Conservation (phyloP, 768 basidiomycete genomes). For the Pleurotus citrinopileatus region DNA sequence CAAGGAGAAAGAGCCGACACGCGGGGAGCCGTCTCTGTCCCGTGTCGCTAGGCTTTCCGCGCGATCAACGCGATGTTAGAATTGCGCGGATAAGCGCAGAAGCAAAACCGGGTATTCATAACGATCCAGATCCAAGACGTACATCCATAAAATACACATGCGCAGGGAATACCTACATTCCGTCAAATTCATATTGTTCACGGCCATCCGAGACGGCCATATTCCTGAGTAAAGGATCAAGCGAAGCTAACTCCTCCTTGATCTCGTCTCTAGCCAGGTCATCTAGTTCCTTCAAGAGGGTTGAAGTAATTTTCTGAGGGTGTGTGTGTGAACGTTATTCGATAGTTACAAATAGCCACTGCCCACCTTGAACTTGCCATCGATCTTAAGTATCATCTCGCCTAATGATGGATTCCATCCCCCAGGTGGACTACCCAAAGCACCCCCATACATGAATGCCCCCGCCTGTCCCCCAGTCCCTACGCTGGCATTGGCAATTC, state of each 20-base stretch:
- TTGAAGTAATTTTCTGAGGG: slow-evolving; percentile 79
- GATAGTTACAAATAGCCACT: neutral
- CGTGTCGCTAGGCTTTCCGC: no score
- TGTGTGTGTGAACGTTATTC: neutral
- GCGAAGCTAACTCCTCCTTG: slow-evolving; percentile 76
- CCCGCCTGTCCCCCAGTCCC: slow-evolving; percentile 20
- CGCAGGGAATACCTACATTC: slow-evolving; percentile 17
- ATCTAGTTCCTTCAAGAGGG: slow-evolving; percentile 82
- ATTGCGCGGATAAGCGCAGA: no score
- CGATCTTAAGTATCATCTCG: slow-evolving; percentile 78
- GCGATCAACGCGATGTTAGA: no score
- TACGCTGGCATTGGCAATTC: slow-evolving; percentile 55
- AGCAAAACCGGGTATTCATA: no score
- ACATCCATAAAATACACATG: neutral
- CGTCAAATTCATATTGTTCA: slow-evolving; percentile 31
- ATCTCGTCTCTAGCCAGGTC: slow-evolving; percentile 76
- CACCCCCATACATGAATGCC: slow-evolving; percentile 26
- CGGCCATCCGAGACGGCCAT: slow-evolving; percentile 32
- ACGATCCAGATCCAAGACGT: neutral
- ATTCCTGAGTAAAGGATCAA: slow-evolving; percentile 75
- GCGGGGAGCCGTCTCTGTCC: no score
- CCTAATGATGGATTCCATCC: slow-evolving; percentile 60
- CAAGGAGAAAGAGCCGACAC: no score
- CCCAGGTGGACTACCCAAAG: slow-evolving; percentile 42
- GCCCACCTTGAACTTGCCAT: slow-evolving; percentile 72